phyloP scores from a whole-genome alignment of 2,329 filamentous ascomycete species.

The Aureobasidium melanogenum region DNA sequence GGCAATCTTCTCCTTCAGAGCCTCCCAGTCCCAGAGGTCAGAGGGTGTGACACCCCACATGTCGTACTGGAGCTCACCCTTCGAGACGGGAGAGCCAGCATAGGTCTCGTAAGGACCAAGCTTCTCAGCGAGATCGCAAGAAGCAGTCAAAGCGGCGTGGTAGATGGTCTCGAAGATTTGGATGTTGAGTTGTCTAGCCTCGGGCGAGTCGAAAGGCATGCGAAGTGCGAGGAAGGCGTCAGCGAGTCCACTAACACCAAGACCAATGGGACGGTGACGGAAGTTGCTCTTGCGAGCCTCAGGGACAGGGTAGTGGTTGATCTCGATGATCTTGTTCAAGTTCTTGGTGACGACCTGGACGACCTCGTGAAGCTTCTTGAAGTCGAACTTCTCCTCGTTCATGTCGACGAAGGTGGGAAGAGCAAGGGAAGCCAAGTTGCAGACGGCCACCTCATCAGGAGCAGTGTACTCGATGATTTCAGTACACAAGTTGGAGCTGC shows the following conservation, averaged over 20 bases:
- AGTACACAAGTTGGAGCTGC: conserved; percentile 97
- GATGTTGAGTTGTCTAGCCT: conserved; percentile 88
- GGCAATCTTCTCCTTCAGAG: conserved; percentile 82
- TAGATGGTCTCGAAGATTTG: conserved; percentile 99
- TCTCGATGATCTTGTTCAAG: conserved; percentile 95
- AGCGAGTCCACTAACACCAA: conserved; percentile 95
- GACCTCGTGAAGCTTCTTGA: conserved; percentile 93
- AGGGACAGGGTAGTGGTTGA: conserved; percentile 95
- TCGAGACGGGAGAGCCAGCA: conserved; percentile 83
- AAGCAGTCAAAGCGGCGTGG: conserved; percentile 85
- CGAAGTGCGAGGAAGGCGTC: conserved; percentile 96
- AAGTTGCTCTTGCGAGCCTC: conserved; percentile 96
- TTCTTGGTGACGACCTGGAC: conserved; percentile 87
- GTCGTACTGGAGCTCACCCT: conserved; percentile 95
- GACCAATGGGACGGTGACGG: conserved; percentile 88
- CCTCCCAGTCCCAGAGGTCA: conserved; percentile 93
- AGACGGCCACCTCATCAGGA: conserved; percentile 96
- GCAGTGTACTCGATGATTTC: conserved; percentile 97
- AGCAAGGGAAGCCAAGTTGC: conserved; percentile 91
- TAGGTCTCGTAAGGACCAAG: conserved; percentile 84
- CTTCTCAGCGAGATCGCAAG: conserved; percentile 73
- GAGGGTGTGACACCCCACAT: conserved; percentile 96
- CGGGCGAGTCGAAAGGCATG: conserved; percentile 91
- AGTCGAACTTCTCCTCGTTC: conserved; percentile 77
- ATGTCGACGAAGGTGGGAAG: conserved; percentile 88